These are phyloP conservation scores for Malus sylvestris DNA, from an alignment of 306 rosid species.

Conservation along the genomic window DNA sequence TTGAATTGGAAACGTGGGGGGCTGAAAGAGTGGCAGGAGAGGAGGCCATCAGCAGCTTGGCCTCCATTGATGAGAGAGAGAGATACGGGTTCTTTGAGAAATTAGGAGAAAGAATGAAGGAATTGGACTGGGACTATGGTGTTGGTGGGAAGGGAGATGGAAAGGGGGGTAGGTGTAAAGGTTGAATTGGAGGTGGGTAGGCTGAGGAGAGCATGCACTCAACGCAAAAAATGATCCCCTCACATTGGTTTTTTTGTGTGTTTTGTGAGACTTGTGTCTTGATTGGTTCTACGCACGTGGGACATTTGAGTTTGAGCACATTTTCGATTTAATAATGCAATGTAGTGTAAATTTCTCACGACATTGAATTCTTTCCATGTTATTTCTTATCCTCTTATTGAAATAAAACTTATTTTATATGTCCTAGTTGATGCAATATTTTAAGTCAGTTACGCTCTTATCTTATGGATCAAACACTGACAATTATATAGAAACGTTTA, in stretches of 20 bases:
- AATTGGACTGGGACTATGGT: no score
- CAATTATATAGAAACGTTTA: no score
- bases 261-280: neutral
- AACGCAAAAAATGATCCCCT: neutral
- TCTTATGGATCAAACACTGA: no score
- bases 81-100: neutral
- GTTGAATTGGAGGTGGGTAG: neutral
- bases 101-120: neutral
- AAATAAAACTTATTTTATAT: no score
- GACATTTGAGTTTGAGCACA: no score
- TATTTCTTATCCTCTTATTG: no score
- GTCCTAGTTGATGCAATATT: no score
- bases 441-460: no score
- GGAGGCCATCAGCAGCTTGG: constrained; percentile 38
- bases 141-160: neutral
- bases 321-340: no score
- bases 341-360: no score
- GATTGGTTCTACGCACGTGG: neutral
- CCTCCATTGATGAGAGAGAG: constrained; percentile 41
- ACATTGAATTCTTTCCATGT: no score
- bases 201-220: neutral
- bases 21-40: constrained; percentile 9
- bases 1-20: neutral
- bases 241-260: neutral
- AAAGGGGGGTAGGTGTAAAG: neutral